Percentiles rank a stretch among this genome's conserved stretches.
These are phyloP conservation scores for Coemansia sp. DNA, from an alignment of 192 early-diverging fungal species.

Conservation along the genomic window DNA sequence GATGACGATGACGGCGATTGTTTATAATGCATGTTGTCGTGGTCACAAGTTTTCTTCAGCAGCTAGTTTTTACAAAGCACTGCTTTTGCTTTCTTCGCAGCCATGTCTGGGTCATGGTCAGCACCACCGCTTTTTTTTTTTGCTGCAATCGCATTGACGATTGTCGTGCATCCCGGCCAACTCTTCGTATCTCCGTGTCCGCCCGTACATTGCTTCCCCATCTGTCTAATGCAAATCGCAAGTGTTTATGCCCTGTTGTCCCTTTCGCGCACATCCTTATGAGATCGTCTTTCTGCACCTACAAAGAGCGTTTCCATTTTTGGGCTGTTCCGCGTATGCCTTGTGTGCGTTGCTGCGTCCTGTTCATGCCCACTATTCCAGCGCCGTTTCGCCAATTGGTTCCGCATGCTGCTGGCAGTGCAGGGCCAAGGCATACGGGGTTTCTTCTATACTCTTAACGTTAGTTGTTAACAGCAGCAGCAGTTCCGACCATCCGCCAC, in stretches of 20 bases:
- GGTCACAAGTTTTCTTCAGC: too few relatives aligned
- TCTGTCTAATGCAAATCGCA: not conserved
- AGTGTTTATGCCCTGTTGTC: not conserved
- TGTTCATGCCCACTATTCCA: slow-evolving; percentile 16
- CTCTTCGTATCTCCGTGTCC: too few relatives aligned
- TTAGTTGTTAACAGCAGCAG: not conserved
- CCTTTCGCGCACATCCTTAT: not conserved
- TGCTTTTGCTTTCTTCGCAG: too few relatives aligned
- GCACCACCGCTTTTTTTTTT: too few relatives aligned
- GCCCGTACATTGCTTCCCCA: not conserved
- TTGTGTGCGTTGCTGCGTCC: not conserved
- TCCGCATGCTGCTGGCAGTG: not conserved
- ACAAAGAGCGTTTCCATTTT: slow-evolving; percentile 19
- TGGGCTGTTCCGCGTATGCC: slow-evolving; percentile 8
- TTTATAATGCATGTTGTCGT: too few relatives aligned
- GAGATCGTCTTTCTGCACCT: not conserved
- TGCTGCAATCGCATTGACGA: too few relatives aligned
- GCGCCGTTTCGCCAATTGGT: not conserved
- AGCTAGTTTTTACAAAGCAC: too few relatives aligned
- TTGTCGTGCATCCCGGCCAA: too few relatives aligned
- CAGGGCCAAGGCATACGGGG: not conserved
- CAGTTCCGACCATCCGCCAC: not conserved
- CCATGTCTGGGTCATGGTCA: too few relatives aligned
- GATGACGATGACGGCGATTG: too few relatives aligned
- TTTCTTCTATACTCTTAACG: not conserved